A percentile compares a stretch with the other conserved stretches of the same genome.
Evolutionary conservation across 257 asterid species (phyloP).

Genomic region (Salvia hispanica): DNA sequence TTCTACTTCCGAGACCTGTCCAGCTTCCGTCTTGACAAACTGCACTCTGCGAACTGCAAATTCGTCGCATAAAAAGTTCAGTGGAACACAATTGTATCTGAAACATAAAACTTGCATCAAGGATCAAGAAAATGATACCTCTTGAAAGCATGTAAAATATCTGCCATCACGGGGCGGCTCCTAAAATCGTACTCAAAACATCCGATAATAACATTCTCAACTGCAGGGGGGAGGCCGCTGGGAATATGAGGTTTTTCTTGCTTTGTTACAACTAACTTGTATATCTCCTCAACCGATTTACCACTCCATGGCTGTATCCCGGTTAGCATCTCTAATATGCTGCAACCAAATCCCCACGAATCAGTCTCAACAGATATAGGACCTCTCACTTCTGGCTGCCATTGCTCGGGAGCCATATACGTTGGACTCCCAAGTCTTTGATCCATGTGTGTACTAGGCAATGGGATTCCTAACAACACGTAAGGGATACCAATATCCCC

Average conservation of each 20-base stretch:
- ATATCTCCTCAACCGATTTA: constrained; percentile 71
- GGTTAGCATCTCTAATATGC: constrained; percentile 84
- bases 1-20: constrained; percentile 49
- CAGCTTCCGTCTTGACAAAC: constrained; percentile 55
- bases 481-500: constrained; percentile 79
- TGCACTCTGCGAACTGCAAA: constrained; percentile 65
- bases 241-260: constrained; percentile 80
- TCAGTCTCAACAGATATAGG: constrained; percentile 84
- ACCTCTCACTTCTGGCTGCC: constrained; percentile 89
- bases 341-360: constrained; percentile 95
- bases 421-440: constrained; percentile 76
- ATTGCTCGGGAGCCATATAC: constrained; percentile 97
- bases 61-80: constrained; percentile 17
- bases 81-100: background rate
- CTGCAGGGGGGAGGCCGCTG: constrained; percentile 79
- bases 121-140: constrained; percentile 48
- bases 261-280: constrained; percentile 57
- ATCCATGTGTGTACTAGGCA: constrained; percentile 57
- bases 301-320: constrained; percentile 90
- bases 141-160: constrained; percentile 71
- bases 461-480: constrained; percentile 60
- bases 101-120: background rate
- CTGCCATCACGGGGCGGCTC: constrained; percentile 84
- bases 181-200: constrained; percentile 87
- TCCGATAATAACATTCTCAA: constrained; percentile 72